Evolutionary conservation across 192 early-diverging fungal genomes (phyloP).

Genomic region (Backusella luteola): DNA sequence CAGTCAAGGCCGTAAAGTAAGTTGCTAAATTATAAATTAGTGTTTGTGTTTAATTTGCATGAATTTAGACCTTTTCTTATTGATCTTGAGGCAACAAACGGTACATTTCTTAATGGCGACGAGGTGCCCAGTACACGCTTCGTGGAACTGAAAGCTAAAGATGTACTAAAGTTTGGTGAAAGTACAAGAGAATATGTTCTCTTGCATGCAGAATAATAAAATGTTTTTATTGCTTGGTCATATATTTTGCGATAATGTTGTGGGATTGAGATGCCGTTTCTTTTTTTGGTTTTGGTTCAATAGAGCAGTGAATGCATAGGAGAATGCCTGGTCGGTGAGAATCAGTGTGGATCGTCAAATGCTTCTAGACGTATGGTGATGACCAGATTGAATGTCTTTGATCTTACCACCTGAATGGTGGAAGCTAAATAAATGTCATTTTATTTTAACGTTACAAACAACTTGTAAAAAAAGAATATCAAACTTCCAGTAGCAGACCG

Average conservation of each 20-base stretch:
- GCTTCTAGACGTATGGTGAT: conserved; percentile 1
- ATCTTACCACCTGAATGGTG: background rate
- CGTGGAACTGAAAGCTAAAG: conserved; percentile 78
- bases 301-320: background rate
- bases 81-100: conserved; percentile 91
- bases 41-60: conserved; percentile 13
- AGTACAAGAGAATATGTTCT: conserved; percentile 92
- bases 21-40: background rate
- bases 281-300: background rate
- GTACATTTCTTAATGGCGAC: conserved; percentile 83
- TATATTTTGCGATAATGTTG: background rate
- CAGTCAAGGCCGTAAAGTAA: conserved; percentile 55
- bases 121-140: conserved; percentile 74
- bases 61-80: conserved; percentile 81
- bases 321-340: conserved; percentile 12
- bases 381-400: no score
- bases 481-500: background rate
- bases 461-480: no score
- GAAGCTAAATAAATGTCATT: background rate
- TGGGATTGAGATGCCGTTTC: conserved; percentile 6
- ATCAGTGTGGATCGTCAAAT: conserved; percentile 7
- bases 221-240: background rate
- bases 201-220: conserved; percentile 42
- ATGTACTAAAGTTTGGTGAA: conserved; percentile 89
- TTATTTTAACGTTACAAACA: background rate